Conservation (phyloP, 139 green algal species). For the Chlamydomonas sp. region DNA sequence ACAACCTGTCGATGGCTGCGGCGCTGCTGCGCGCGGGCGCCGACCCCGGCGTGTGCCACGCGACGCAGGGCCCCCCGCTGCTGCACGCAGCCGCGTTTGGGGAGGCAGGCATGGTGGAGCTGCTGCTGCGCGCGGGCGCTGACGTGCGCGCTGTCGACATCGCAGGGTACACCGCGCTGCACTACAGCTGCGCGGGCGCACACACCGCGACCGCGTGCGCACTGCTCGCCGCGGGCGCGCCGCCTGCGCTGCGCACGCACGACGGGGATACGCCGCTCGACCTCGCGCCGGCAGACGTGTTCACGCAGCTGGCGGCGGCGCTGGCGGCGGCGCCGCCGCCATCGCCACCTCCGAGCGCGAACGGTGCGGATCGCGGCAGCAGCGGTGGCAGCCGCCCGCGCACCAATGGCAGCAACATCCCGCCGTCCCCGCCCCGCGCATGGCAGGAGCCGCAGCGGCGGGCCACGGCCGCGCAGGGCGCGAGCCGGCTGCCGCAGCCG, state of each 20-base stretch:
- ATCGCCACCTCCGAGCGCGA: too few relatives aligned
- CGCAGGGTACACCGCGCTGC: slow-evolving; percentile 32
- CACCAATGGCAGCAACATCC: too few relatives aligned
- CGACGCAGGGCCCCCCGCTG: slow-evolving; percentile 19
- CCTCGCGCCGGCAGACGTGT: background rate
- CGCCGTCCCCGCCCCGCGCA: too few relatives aligned
- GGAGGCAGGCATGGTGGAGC: slow-evolving; percentile 28
- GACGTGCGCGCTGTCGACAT: slow-evolving; percentile 25
- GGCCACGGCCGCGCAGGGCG: too few relatives aligned
- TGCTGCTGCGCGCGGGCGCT: slow-evolving; percentile 35
- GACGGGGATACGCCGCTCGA: slow-evolving; percentile 3
- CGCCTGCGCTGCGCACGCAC: background rate
- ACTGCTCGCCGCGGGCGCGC: background rate
- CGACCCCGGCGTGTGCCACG: slow-evolving; percentile 35
- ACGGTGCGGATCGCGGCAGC: too few relatives aligned
- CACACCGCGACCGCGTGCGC: slow-evolving; percentile 21
- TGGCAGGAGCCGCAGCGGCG: too few relatives aligned
- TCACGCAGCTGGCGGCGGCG: background rate
- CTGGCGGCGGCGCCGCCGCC: background rate
- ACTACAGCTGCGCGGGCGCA: slow-evolving; percentile 31
- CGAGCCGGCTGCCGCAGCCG: too few relatives aligned
- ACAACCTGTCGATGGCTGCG: slow-evolving; percentile 27
- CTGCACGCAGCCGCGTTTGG: slow-evolving; percentile 22
- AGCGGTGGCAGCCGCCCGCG: too few relatives aligned
- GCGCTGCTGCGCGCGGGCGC: slow-evolving; percentile 36